These are phyloP conservation scores for Exidia glandulosa DNA, from an alignment of 768 basidiomycete genomes.

Conservation along the genomic window DNA sequence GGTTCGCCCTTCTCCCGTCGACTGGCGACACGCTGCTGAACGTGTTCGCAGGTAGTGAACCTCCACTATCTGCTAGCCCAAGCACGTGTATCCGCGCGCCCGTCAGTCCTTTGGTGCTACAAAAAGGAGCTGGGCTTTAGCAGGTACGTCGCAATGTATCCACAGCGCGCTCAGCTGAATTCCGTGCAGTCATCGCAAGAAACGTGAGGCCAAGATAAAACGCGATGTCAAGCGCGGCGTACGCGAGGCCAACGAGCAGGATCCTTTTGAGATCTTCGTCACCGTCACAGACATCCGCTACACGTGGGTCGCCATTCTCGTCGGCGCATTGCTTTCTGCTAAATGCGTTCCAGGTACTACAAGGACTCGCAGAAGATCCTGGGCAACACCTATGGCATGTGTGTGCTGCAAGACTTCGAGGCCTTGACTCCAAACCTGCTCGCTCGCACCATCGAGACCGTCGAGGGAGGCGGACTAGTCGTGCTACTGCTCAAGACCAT, in stretches of 20 bases:
- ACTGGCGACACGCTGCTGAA: not conserved
- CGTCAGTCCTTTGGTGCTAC: constrained; percentile 96
- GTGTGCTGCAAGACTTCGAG: constrained; percentile 94
- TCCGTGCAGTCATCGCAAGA: constrained; percentile 73
- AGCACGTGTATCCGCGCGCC: constrained; percentile 76
- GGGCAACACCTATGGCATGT: constrained; percentile 97
- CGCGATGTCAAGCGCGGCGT: constrained; percentile 90
- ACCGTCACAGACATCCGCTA: constrained; percentile 99
- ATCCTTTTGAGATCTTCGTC: constrained; percentile 97
- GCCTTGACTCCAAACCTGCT: constrained; percentile 96
- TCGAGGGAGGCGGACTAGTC: constrained; percentile 87
- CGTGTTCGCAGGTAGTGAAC: constrained; percentile 62
- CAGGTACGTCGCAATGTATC: constrained; percentile 42
- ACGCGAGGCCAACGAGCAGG: constrained; percentile 88
- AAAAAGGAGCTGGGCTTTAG: constrained; percentile 98
- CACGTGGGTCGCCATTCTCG: constrained; percentile 45
- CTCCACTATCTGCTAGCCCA: constrained; percentile 92
- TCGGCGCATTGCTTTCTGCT: not conserved
- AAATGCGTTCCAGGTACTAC: constrained; percentile 56
- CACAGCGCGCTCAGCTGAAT: not conserved
- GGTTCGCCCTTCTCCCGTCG: constrained; percentile 28
- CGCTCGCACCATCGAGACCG: constrained; percentile 94
- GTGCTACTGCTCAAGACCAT: constrained; percentile 90
- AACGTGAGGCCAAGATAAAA: constrained; percentile 93
- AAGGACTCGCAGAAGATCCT: constrained; percentile 95